Percentiles rank a stretch among this genome's conserved stretches.
These are phyloP conservation scores for Dioscorea alata DNA, from an alignment of 106 monocot genomes.

Conservation along the genomic window DNA sequence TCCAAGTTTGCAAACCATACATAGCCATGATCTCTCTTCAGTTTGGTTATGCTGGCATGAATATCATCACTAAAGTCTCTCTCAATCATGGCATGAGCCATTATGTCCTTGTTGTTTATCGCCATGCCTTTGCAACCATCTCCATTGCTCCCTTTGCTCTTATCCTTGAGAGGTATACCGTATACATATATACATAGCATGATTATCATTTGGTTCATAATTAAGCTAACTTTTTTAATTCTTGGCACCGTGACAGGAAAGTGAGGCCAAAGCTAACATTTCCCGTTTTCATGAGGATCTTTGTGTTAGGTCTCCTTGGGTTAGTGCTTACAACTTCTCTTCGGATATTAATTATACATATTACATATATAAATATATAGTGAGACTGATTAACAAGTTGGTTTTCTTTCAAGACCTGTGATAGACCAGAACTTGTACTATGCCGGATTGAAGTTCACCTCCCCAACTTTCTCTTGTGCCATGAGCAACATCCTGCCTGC, in stretches of 20 bases:
- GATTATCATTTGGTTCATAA: no score
- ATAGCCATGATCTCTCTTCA: constrained; percentile 40
- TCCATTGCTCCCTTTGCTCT: constrained; percentile 44
- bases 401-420: constrained; percentile 38
- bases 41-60: constrained; percentile 39
- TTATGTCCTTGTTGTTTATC: constrained; percentile 44
- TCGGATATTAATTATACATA: neutral
- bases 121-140: constrained; percentile 42
- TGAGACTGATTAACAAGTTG: no score
- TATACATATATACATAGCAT: no score
- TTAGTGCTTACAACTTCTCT: neutral
- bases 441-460: constrained; percentile 54
- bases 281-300: constrained; percentile 58
- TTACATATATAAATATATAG: neutral
- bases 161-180: constrained; percentile 21
- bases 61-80: constrained; percentile 40
- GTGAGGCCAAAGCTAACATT: constrained; percentile 60
- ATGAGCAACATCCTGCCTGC: constrained; percentile 86
- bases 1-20: constrained; percentile 26
- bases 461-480: constrained; percentile 76
- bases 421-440: constrained; percentile 92
- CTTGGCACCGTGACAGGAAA: constrained; percentile 29
- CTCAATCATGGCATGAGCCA: constrained; percentile 48
- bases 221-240: neutral
- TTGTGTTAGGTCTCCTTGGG: constrained; percentile 57